These are phyloP conservation scores for Setomelanomma holmii DNA, from an alignment of 2,329 filamentous ascomycete genomes.

Conservation along the genomic window DNA sequence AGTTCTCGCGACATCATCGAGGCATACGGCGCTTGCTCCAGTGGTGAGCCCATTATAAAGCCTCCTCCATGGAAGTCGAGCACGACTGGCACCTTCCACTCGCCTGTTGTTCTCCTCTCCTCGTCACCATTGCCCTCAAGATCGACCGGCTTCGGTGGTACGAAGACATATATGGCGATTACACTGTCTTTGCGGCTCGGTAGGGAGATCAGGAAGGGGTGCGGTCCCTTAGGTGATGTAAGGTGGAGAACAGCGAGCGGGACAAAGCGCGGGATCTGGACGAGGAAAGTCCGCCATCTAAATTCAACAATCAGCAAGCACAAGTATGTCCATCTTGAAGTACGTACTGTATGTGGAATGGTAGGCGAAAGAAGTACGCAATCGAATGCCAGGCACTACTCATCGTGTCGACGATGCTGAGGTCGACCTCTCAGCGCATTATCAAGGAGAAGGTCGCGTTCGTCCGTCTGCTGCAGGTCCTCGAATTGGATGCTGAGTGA, in stretches of 20 bases:
- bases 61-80: slow-evolving; percentile 55
- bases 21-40: slow-evolving; percentile 57
- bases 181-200: slow-evolving; percentile 47
- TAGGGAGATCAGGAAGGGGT: slow-evolving; percentile 51
- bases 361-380: slow-evolving; percentile 47
- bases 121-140: slow-evolving; percentile 27
- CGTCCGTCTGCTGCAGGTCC: background rate
- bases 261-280: slow-evolving; percentile 48
- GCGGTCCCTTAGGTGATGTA: slow-evolving; percentile 51
- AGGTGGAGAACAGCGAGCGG: slow-evolving; percentile 46
- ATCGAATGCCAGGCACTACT: slow-evolving; percentile 39
- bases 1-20: slow-evolving; percentile 55
- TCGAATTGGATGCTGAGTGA: slow-evolving; percentile 1
- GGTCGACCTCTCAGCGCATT: background rate
- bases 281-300: slow-evolving; percentile 48
- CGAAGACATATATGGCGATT: slow-evolving; percentile 52
- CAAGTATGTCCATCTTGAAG: no score
- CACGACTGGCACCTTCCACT: slow-evolving; percentile 49
- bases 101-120: slow-evolving; percentile 26
- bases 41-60: slow-evolving; percentile 52
- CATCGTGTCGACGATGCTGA: slow-evolving; percentile 26
- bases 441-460: background rate
- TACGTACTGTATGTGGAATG: slow-evolving; percentile 30
- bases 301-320: background rate
- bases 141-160: slow-evolving; percentile 46